Conservation (phyloP, 2,329 filamentous ascomycete genomes). For the Tolypocladium endophyticum region DNA sequence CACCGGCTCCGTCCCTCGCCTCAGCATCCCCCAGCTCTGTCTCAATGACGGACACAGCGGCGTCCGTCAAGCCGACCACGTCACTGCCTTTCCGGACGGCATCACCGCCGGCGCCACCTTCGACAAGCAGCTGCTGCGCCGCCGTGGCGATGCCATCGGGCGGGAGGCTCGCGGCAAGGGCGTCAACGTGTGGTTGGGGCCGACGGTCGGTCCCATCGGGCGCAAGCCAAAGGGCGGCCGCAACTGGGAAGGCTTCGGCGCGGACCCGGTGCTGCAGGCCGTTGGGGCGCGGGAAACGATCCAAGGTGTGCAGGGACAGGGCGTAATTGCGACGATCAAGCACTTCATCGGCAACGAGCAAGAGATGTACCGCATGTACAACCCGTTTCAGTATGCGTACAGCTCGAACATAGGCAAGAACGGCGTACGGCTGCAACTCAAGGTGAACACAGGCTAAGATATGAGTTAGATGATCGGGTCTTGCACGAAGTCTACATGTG, state of each 20-base stretch:
- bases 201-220: conserved; percentile 60
- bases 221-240: conserved; percentile 63
- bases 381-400: conserved; percentile 38
- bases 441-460: background rate
- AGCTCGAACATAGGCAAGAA: conserved; percentile 61
- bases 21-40: conserved; percentile 64
- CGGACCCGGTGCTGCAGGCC: conserved; percentile 64
- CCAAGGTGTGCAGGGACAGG: conserved; percentile 52
- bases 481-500: conserved; percentile 71
- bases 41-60: conserved; percentile 64
- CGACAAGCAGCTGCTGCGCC: conserved; percentile 61
- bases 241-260: conserved; percentile 66
- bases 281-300: conserved; percentile 71
- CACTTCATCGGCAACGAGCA: conserved; percentile 47
- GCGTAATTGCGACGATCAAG: conserved; percentile 46
- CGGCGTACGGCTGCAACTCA: background rate
- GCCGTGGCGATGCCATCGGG: conserved; percentile 57
- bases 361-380: conserved; percentile 55
- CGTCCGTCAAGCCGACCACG: conserved; percentile 61
- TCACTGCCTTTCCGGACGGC: conserved; percentile 70
- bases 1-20: conserved; percentile 57
- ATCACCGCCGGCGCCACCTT: conserved; percentile 68
- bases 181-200: conserved; percentile 60
- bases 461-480: conserved; percentile 51
- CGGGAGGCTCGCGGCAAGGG: conserved; percentile 66